These are phyloP conservation scores for Meira nashicola DNA, from an alignment of 1,284 basidiomycete genomes.

Conservation along the genomic window DNA sequence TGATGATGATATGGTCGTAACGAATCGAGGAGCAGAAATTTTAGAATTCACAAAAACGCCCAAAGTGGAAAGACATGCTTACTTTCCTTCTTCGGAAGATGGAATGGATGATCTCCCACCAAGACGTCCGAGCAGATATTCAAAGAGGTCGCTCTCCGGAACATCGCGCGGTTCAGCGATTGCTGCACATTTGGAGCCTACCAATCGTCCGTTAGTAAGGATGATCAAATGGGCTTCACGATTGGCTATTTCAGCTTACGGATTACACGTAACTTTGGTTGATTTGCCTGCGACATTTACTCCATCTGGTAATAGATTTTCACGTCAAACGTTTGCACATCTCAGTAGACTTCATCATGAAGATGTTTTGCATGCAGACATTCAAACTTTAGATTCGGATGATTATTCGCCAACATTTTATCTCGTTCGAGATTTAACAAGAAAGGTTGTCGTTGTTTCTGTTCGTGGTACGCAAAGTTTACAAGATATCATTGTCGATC, in stretches of 20 bases:
- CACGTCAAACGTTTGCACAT: slow-evolving; percentile 48
- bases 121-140: background rate
- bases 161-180: slow-evolving; percentile 42
- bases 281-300: slow-evolving; percentile 49
- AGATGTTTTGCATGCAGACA: slow-evolving; percentile 50
- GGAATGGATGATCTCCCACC: no score
- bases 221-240: slow-evolving; percentile 51
- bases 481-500: slow-evolving; percentile 50
- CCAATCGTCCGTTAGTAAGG: slow-evolving; percentile 24
- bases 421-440: slow-evolving; percentile 42
- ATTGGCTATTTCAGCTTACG: slow-evolving; percentile 47
- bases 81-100: background rate
- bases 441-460: slow-evolving; percentile 46
- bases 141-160: slow-evolving; percentile 12
- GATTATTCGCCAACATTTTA: slow-evolving; percentile 49
- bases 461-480: slow-evolving; percentile 50
- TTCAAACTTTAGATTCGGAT: slow-evolving; percentile 36
- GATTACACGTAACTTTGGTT: slow-evolving; percentile 27
- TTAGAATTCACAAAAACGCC: slow-evolving; percentile 47
- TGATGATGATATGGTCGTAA: slow-evolving; percentile 46
- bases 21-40: slow-evolving; percentile 41
- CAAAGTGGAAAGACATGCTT: slow-evolving; percentile 17
- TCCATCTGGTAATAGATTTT: slow-evolving; percentile 45
- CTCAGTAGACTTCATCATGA: slow-evolving; percentile 42
- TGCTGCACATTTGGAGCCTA: slow-evolving; percentile 41